Evolutionary conservation across 176 grass and related monocot genomes (phyloP).

Genomic region (Eragrostis curvula): DNA sequence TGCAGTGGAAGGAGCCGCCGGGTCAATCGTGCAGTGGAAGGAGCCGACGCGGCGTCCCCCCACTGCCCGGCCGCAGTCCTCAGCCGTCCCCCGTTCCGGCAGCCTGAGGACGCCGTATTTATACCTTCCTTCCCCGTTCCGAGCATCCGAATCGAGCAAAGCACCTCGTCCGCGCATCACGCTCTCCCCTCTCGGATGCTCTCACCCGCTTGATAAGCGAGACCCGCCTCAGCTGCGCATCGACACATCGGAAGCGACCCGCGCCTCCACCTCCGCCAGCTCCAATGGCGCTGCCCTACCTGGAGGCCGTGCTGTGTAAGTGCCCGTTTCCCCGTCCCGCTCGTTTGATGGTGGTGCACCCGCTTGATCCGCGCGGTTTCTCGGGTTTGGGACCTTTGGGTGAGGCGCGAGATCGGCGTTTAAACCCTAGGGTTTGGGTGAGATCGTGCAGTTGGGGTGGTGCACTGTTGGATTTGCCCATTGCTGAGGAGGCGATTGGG

Average conservation of each 20-base stretch:
- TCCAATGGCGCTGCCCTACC: slow-evolving; percentile 88
- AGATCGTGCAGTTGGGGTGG: neutral
- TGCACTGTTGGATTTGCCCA: slow-evolving; percentile 7
- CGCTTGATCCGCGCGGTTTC: slow-evolving; percentile 17
- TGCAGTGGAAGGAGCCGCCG: neutral
- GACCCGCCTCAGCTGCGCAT: neutral
- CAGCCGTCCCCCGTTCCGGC: neutral
- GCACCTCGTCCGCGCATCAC: slow-evolving; percentile 27
- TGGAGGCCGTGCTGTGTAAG: slow-evolving; percentile 87
- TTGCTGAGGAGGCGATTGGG: neutral
- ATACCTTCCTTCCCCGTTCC: slow-evolving; percentile 21
- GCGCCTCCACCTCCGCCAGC: neutral
- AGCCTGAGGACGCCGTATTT: neutral
- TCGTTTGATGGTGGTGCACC: neutral
- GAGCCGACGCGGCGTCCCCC: neutral
- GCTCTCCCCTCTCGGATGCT: neutral
- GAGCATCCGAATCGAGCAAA: slow-evolving; percentile 45
- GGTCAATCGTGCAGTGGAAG: neutral
- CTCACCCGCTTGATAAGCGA: neutral
- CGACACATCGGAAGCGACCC: neutral
- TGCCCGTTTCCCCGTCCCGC: slow-evolving; percentile 16
- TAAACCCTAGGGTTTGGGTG: slow-evolving; percentile 56
- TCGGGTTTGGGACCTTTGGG: slow-evolving; percentile 13
- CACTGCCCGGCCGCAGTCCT: neutral
- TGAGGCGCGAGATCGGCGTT: slow-evolving; percentile 21